Evolutionary conservation across 805 yeast genomes (phyloP), one percentile per base, ranked within the genome.

Genomic region (Dipodascopsis uninucleata): DNA sequence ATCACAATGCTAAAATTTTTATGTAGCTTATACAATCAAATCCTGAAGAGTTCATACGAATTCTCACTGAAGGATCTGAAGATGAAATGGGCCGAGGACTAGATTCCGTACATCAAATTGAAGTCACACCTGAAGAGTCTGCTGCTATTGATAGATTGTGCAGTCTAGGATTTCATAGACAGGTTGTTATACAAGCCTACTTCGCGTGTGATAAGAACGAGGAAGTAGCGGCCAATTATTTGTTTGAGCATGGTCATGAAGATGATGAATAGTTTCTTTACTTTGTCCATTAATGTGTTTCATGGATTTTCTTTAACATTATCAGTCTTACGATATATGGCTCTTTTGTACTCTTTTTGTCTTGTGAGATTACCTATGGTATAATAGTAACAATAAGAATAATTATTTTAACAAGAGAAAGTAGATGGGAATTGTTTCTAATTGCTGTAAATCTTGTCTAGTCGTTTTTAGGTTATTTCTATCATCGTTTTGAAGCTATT

Each of bases 121-220:
- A 71, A 52, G 69, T 93, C 46, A 77, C 96, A 5, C 80, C 77
- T 45, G 93, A 81, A 58, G 98, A 93, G 61, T 82, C 84, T 61
- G 85, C 75, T 49, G 96, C 97, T n/a, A 85, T 93, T 54, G 74
- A 75, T 52, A 78, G 98, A 62, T 52, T 93, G 55, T 83, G 95
- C 64, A 97, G 85, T 66, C 74, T 93, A 55, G 98, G 98, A 0
- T 93, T 93, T 60, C 96, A 87, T 56, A 77, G 96, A 56, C 75
- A 81, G 56, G 71, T 83, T 45, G 98, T 85, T 35, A 78, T 88
- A 49, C 96, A 89, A 70, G 95, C 94, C 24, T 93, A 86, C 70
- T 81, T 93, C 75, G 97, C 97, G 32, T 93, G 98, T 67, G 98
- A 93, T 61, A 90, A 88, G 70, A 87, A 93, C 67, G 98, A 93